Percentiles rank a stretch among this genome's conserved stretches.
phyloP scores from a whole-genome alignment of 805 yeast genomes.

The Kodamaea laetipori region DNA sequence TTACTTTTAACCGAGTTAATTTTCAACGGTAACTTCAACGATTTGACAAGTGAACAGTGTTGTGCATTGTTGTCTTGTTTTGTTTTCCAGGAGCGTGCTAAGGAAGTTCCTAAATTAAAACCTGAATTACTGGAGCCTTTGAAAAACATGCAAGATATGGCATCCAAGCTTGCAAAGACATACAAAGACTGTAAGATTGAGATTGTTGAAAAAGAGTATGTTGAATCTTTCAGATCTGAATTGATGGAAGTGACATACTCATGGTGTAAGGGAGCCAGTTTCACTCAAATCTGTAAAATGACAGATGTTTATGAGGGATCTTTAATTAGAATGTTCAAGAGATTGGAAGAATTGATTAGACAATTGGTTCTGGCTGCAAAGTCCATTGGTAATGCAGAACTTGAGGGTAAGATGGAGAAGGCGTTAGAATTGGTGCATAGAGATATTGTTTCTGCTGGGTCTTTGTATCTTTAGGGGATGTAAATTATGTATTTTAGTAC shows the following conservation, averaged over 20 bases:
- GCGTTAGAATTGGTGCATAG: constrained; percentile 86
- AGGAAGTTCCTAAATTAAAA: constrained; percentile 80
- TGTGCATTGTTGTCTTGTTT: constrained; percentile 92
- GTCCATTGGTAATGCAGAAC: constrained; percentile 86
- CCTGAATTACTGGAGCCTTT: constrained; percentile 93
- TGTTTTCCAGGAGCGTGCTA: constrained; percentile 95
- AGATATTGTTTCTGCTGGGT: constrained; percentile 95
- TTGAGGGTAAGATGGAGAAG: constrained; percentile 86
- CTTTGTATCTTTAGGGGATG: constrained; percentile 64
- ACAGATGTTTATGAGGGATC: constrained; percentile 98
- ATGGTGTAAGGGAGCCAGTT: constrained; percentile 96
- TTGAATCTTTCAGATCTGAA: constrained; percentile 88
- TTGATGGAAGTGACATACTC: constrained; percentile 95
- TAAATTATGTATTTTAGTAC: neutral
- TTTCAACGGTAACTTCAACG: constrained; percentile 93
- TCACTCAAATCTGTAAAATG: constrained; percentile 97
- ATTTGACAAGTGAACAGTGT: constrained; percentile 82
- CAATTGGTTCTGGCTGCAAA: constrained; percentile 91
- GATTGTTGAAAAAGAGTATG: constrained; percentile 86
- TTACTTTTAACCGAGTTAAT: constrained; percentile 84
- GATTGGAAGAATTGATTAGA: constrained; percentile 89
- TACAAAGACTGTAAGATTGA: constrained; percentile 89
- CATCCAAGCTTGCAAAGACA: constrained; percentile 83
- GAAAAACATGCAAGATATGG: constrained; percentile 87
- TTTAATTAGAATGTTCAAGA: constrained; percentile 88